These are phyloP conservation scores for Persicaria tinctoria DNA, from an alignment of 148 eudicot species.

Conservation along the genomic window DNA sequence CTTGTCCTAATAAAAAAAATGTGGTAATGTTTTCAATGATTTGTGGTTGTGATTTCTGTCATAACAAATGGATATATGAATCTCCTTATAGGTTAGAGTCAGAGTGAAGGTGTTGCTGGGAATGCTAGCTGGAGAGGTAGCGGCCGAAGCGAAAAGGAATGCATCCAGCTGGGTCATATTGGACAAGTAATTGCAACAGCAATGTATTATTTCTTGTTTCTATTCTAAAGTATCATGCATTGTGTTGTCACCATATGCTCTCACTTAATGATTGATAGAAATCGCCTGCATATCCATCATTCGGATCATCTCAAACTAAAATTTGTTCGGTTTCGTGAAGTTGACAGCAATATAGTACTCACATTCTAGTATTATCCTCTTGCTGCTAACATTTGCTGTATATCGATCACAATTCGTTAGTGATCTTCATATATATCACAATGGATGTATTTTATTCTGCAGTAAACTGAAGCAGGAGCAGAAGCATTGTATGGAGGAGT, in stretches of 20 bases:
- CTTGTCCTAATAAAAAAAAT: not conserved
- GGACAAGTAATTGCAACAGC: constrained; percentile 85
- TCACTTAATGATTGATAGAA: not conserved
- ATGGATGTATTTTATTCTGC: constrained; percentile 12
- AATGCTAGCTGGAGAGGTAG: constrained; percentile 59
- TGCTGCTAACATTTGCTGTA: too few relatives aligned
- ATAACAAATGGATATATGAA: not conserved
- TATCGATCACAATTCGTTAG: too few relatives aligned
- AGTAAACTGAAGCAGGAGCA: constrained; percentile 75
- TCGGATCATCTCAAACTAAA: not conserved
- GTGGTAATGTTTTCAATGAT: not conserved
- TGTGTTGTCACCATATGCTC: not conserved
- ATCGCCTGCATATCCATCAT: not conserved
- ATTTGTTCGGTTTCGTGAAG: too few relatives aligned
- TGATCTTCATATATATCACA: not conserved
- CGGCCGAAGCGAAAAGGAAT: constrained; percentile 71
- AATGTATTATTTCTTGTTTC: constrained; percentile 57
- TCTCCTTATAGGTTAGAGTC: constrained; percentile 53
- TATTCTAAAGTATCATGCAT: constrained; percentile 11
- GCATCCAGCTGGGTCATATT: constrained; percentile 87
- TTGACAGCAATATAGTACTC: too few relatives aligned
- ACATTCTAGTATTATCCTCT: too few relatives aligned
- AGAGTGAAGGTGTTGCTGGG: constrained; percentile 73
- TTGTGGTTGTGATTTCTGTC: not conserved
- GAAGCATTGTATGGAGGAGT: constrained; percentile 76